Percentiles rank a stretch among this genome's conserved stretches.
phyloP scores from a whole-genome alignment of 2,329 filamentous ascomycete species.

The Cordyceps cicadae region DNA sequence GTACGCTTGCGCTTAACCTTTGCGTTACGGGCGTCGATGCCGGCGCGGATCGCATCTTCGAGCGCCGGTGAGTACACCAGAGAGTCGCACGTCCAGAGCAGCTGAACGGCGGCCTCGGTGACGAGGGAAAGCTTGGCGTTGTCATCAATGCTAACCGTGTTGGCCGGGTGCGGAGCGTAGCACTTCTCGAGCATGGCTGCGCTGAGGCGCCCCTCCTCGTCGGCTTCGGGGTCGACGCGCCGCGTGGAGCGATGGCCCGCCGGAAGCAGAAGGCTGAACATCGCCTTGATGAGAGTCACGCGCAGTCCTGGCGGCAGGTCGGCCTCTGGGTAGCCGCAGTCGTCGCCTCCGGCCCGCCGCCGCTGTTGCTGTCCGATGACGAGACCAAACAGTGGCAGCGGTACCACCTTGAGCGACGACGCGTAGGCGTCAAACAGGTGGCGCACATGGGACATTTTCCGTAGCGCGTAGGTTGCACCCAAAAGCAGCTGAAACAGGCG shows the following conservation, averaged over 20 bases:
- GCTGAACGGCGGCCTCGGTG: conserved; percentile 55
- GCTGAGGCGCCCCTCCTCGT: conserved; percentile 33
- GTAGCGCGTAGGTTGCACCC: conserved; percentile 38
- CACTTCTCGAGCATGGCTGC: conserved; percentile 43
- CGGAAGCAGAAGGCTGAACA: conserved; percentile 38
- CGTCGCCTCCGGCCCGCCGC: conserved; percentile 19
- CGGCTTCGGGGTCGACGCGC: conserved; percentile 28
- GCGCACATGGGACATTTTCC: conserved; percentile 32
- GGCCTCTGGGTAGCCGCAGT: no score
- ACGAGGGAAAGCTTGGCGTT: conserved; percentile 66
- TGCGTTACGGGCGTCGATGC: conserved; percentile 39
- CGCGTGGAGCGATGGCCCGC: conserved; percentile 32
- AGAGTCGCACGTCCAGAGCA: conserved; percentile 34
- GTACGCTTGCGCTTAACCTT: conserved; percentile 37
- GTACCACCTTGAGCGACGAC: conserved; percentile 48
- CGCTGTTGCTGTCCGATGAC: conserved; percentile 32
- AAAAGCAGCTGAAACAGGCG: conserved; percentile 53
- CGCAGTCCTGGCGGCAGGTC: conserved; percentile 29
- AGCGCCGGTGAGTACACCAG: conserved; percentile 30
- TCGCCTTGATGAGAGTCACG: conserved; percentile 36
- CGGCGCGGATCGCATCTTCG: conserved; percentile 32
- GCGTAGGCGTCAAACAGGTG: conserved; percentile 53
- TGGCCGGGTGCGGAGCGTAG: conserved; percentile 59
- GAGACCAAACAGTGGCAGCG: conserved; percentile 48
- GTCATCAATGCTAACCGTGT: conserved; percentile 50